phyloP scores from a whole-genome alignment of 2,329 filamentous ascomycete genomes.

The Curvularia hawaiiensis region DNA sequence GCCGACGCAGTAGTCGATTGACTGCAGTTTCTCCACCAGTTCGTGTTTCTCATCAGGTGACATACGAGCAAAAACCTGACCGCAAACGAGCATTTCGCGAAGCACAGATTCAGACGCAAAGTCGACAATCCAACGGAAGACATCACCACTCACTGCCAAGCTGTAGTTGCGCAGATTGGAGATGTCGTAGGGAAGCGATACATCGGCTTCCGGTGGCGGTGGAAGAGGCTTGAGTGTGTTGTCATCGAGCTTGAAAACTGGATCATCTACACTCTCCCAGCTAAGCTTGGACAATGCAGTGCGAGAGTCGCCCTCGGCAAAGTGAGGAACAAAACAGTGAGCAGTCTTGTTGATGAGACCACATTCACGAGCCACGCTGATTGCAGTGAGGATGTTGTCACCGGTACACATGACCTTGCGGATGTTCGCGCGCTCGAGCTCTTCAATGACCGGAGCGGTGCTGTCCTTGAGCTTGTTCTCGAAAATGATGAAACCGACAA shows the following conservation, averaged over 20 bases:
- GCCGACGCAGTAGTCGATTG: slow-evolving; percentile 91
- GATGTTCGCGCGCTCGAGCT: slow-evolving; percentile 82
- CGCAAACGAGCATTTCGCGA: slow-evolving; percentile 83
- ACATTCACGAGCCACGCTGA: slow-evolving; percentile 93
- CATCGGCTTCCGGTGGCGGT: slow-evolving; percentile 72
- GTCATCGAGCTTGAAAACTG: slow-evolving; percentile 75
- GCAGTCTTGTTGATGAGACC: slow-evolving; percentile 78
- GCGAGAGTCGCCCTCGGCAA: slow-evolving; percentile 76
- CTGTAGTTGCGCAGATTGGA: slow-evolving; percentile 84
- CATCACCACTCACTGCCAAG: slow-evolving; percentile 86
- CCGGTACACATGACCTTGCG: slow-evolving; percentile 95
- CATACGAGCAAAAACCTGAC: slow-evolving; percentile 97
- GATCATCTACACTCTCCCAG: slow-evolving; percentile 97
- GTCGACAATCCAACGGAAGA: slow-evolving; percentile 96
- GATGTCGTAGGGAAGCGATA: slow-evolving; percentile 84
- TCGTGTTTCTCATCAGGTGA: slow-evolving; percentile 99
- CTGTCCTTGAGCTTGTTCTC: slow-evolving; percentile 97
- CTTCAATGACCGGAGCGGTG: slow-evolving; percentile 79
- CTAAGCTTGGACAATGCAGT: slow-evolving; percentile 74
- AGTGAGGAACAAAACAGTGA: slow-evolving; percentile 92
- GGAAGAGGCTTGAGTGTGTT: slow-evolving; percentile 80
- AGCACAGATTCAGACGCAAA: slow-evolving; percentile 82
- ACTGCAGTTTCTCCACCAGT: slow-evolving; percentile 94
- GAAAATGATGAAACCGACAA: slow-evolving; percentile 96
- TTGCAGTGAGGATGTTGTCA: slow-evolving; percentile 95